phyloP scores from a whole-genome alignment of 2,329 filamentous ascomycete species.

The Cryphonectria nitschkei region DNA sequence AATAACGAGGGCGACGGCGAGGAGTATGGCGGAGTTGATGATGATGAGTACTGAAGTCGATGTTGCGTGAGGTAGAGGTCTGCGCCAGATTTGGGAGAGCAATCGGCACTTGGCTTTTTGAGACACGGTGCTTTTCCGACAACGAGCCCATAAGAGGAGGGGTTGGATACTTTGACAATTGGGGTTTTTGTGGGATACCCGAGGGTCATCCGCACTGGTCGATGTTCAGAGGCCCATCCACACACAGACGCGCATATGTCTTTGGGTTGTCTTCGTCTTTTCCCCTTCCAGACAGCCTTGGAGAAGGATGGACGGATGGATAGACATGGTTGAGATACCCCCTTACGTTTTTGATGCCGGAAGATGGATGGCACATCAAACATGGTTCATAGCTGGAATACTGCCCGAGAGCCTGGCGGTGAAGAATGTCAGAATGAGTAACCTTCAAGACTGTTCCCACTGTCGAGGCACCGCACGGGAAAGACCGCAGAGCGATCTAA shows the following conservation, averaged over 20 bases:
- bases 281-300: neutral
- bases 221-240: neutral
- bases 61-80: neutral
- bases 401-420: neutral
- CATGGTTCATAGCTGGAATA: neutral
- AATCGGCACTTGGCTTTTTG: neutral
- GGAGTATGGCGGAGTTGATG: conserved; percentile 12
- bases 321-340: neutral
- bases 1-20: conserved; percentile 18
- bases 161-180: neutral
- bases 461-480: neutral
- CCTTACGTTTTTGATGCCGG: neutral
- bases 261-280: neutral
- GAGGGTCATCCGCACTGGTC: neutral
- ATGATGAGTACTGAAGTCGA: conserved; percentile 18
- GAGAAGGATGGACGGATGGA: neutral
- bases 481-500: too few species aligned
- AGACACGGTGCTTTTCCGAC: neutral
- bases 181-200: neutral
- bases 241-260: neutral
- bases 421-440: neutral
- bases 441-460: neutral
- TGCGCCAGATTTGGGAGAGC: neutral
- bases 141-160: neutral
- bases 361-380: neutral